Conservation (phyloP, 2,329 filamentous ascomycete species). For the Paecilomyces variotii region DNA sequence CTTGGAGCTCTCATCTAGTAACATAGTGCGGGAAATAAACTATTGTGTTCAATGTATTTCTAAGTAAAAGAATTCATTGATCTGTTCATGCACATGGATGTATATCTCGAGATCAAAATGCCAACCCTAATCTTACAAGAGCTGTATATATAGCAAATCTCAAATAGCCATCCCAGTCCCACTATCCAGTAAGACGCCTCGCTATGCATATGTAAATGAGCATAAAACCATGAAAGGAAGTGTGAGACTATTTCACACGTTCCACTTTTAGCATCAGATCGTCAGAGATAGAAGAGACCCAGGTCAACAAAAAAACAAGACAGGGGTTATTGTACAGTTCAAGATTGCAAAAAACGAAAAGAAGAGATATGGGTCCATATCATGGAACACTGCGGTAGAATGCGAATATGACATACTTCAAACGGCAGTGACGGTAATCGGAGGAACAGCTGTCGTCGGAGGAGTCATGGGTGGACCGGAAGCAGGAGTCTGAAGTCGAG, state of each 20-base stretch:
- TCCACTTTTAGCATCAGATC: not conserved
- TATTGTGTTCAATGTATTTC: not conserved
- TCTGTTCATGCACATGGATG: not conserved
- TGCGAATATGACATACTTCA: not conserved
- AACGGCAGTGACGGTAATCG: constrained; percentile 30
- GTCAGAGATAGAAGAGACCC: not conserved
- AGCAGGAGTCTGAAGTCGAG: not conserved
- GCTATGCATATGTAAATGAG: not conserved
- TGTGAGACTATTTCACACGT: not conserved
- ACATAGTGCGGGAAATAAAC: too few relatives aligned
- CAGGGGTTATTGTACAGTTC: not conserved
- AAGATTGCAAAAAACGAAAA: not conserved
- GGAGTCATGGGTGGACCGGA: constrained; percentile 9
- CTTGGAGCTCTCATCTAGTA: too few relatives aligned
- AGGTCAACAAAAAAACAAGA: not conserved
- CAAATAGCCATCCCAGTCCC: not conserved
- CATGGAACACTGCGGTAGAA: not conserved
- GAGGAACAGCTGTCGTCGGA: constrained; percentile 16
- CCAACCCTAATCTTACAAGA: not conserved
- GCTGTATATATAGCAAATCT: not conserved
- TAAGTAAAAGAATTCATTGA: not conserved
- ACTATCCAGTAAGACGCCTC: not conserved
- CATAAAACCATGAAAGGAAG: not conserved
- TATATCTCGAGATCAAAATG: not conserved
- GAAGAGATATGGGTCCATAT: not conserved